phyloP scores from a whole-genome alignment of 2,329 filamentous ascomycete genomes.

The Claviceps sp. region DNA sequence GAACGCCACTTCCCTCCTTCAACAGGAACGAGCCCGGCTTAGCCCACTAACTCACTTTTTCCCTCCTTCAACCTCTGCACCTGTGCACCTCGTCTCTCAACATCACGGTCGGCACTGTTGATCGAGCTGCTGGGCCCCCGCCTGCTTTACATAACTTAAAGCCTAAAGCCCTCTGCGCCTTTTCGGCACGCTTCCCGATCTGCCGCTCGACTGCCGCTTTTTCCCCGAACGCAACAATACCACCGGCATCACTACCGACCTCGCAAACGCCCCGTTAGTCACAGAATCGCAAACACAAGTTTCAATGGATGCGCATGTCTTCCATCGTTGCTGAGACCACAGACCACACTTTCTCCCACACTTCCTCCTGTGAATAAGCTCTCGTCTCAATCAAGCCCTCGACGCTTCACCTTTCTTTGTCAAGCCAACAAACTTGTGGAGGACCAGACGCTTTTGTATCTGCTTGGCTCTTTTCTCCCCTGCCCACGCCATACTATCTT shows the following conservation, averaged over 20 bases:
- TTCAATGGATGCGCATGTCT: constrained; percentile 2
- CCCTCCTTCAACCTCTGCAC: constrained; percentile 2
- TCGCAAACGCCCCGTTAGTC: not conserved
- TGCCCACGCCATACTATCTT: constrained; percentile 3
- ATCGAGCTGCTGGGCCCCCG: not conserved
- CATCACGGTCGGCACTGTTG: constrained; percentile 1
- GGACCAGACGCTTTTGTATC: constrained; percentile 2
- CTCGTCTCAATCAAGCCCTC: not conserved
- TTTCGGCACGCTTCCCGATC: not conserved
- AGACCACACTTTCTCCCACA: not conserved
- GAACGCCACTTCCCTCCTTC: constrained; percentile 2
- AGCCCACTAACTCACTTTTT: not conserved
- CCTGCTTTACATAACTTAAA: not conserved
- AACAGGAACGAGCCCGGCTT: constrained; percentile 1
- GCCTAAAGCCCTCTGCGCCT: not conserved
- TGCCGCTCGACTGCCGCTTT: not conserved
- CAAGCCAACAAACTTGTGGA: not conserved
- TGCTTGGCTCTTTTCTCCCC: constrained; percentile 6
- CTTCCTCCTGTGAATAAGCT: not conserved
- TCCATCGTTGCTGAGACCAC: not conserved
- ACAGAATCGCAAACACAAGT: constrained; percentile 1
- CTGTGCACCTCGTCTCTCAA: not conserved
- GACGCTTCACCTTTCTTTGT: too few species aligned
- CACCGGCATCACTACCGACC: not conserved
- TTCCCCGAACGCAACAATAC: not conserved